These are phyloP conservation scores for Ricinus communis DNA, from an alignment of 345 rosid species.

Conservation along the genomic window DNA sequence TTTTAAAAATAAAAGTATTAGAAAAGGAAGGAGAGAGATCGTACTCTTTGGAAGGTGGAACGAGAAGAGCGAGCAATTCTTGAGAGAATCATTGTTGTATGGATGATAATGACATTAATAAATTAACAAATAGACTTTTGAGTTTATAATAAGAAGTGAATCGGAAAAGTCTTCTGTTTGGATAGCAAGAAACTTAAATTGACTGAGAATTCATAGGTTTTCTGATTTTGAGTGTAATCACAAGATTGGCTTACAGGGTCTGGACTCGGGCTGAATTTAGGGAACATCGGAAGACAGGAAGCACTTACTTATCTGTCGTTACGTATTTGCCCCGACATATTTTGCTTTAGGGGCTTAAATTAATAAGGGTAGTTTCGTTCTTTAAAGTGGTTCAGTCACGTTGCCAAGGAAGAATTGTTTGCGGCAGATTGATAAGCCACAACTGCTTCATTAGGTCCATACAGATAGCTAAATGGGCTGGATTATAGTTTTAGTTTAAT, in stretches of 20 bases:
- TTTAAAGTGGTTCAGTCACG: too few species aligned
- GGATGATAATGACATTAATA: neutral
- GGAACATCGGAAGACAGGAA: too few species aligned
- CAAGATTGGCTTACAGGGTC: neutral
- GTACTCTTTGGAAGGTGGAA: slow-evolving; percentile 24
- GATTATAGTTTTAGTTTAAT: too few species aligned
- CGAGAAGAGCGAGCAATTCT: slow-evolving; percentile 31
- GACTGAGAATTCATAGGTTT: neutral
- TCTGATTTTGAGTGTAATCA: too few species aligned
- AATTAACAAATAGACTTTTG: neutral
- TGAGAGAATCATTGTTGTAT: slow-evolving; percentile 32
- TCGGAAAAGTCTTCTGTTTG: slow-evolving; percentile 2
- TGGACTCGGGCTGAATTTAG: too few species aligned
- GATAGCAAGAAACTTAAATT: slow-evolving; percentile 8
- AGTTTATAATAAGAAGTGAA: neutral
- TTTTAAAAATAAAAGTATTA: too few species aligned
- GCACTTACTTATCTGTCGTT: too few species aligned
- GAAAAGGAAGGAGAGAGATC: neutral
- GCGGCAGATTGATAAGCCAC: neutral
- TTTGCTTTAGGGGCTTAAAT: too few species aligned
- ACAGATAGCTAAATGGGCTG: neutral
- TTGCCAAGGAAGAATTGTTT: too few species aligned
- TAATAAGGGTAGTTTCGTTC: neutral
- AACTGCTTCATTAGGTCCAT: neutral
- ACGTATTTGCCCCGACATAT: neutral